Conservation (phyloP, 768 basidiomycete species). For the Pholiota microspora region DNA sequence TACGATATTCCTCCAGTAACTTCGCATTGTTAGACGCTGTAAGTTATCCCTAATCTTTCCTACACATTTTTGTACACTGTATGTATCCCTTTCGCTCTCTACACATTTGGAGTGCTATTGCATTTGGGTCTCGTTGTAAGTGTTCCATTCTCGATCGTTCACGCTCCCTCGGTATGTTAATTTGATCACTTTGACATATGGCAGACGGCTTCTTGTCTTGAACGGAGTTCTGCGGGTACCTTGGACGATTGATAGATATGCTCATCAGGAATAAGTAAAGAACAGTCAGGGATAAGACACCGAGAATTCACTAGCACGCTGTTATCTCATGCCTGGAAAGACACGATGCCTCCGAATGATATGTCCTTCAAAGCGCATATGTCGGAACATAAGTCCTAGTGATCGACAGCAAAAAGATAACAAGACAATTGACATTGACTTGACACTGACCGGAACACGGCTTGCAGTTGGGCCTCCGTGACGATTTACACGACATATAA, state of each 20-base stretch:
- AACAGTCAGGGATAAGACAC: too few species aligned
- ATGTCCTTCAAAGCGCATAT: not conserved
- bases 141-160: not conserved
- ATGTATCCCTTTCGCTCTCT: not conserved
- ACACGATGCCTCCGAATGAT: not conserved
- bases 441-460: not conserved
- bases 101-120: not conserved
- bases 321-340: not conserved
- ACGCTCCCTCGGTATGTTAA: too few species aligned
- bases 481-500: too few species aligned
- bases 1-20: not conserved
- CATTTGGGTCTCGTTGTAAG: not conserved
- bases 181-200: not conserved
- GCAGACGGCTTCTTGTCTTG: not conserved
- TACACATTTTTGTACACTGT: not conserved
- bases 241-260: not conserved
- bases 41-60: not conserved
- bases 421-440: too few species aligned
- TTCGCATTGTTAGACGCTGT: slow-evolving; percentile 1
- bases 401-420: not conserved
- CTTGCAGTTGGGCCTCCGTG: too few species aligned
- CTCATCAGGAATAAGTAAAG: not conserved
- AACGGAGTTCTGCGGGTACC: not conserved
- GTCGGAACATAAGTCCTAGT: not conserved
- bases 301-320: too few species aligned